These are phyloP conservation scores for Heritiera fomes DNA, from an alignment of 345 rosid species.

Conservation along the genomic window DNA sequence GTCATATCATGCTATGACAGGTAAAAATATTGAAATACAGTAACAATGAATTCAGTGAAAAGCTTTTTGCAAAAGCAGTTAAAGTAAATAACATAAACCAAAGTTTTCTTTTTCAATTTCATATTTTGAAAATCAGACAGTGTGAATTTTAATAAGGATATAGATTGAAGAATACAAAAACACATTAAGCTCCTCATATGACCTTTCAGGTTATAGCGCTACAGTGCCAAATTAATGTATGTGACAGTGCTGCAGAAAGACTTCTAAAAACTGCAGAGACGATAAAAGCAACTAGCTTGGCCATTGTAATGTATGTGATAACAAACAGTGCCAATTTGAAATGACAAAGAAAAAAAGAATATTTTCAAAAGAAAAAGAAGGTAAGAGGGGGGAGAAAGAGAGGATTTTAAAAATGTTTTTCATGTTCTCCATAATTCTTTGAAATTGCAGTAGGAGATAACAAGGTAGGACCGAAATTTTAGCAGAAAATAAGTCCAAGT, in stretches of 20 bases:
- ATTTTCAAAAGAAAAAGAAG: background rate
- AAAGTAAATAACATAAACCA: background rate
- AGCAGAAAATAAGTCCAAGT: background rate
- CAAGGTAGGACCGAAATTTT: background rate
- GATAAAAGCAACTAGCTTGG: background rate
- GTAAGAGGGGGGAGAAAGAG: background rate
- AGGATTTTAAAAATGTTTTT: background rate
- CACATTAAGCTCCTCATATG: constrained; percentile 1
- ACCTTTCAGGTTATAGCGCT: background rate
- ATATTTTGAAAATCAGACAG: too few relatives aligned
- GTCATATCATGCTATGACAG: background rate
- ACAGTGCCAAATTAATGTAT: too few relatives aligned
- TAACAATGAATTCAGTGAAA: background rate
- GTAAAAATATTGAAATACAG: background rate
- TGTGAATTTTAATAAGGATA: background rate
- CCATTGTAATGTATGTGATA: background rate
- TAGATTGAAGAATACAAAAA: background rate
- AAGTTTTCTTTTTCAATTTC: too few relatives aligned
- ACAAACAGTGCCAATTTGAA: background rate
- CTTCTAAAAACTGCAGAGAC: background rate
- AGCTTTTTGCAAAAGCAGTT: background rate
- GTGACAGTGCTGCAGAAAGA: background rate
- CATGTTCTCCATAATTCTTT: background rate
- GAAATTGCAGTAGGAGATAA: background rate
- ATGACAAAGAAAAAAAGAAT: background rate